phyloP scores from a whole-genome alignment of 257 asterid species.

The Nicotiana tabacum region DNA sequence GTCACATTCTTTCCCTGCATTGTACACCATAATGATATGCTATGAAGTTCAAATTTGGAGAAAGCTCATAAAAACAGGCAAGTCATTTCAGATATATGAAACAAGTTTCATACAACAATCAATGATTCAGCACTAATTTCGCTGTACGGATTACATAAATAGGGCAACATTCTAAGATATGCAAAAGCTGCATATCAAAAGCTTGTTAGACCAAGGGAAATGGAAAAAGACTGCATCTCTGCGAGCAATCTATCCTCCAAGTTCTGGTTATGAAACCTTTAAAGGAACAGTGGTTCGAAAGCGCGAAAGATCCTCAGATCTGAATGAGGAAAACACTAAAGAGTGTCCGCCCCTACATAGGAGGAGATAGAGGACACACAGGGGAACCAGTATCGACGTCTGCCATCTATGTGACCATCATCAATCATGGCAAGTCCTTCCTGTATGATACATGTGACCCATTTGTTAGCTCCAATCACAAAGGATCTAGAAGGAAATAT shows the following conservation, averaged over 20 bases:
- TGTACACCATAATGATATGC: background rate
- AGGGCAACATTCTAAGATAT: background rate
- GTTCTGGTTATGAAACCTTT: background rate
- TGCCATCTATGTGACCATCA: conserved; percentile 48
- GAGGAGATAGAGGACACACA: conserved; percentile 25
- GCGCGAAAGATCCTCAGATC: background rate
- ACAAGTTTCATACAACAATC: background rate
- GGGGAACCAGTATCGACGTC: conserved; percentile 87
- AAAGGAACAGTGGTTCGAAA: background rate
- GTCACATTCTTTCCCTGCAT: background rate
- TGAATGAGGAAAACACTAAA: conserved; percentile 7
- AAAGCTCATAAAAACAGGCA: background rate
- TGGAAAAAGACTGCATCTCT: background rate
- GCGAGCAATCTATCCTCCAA: background rate
- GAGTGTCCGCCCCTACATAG: conserved; percentile 12
- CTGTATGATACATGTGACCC: background rate
- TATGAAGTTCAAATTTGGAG: background rate
- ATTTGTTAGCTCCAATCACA: background rate
- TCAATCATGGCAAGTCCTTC: conserved; percentile 23
- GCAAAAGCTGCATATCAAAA: background rate
- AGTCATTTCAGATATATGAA: background rate
- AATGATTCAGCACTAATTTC: background rate
- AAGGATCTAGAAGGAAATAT: background rate
- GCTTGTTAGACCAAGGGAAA: background rate
- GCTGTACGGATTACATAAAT: background rate